Base-by-base conservation (phyloP, 2,329 filamentous ascomycete genomes). In the Pestalotiopsis sp. region DNA sequence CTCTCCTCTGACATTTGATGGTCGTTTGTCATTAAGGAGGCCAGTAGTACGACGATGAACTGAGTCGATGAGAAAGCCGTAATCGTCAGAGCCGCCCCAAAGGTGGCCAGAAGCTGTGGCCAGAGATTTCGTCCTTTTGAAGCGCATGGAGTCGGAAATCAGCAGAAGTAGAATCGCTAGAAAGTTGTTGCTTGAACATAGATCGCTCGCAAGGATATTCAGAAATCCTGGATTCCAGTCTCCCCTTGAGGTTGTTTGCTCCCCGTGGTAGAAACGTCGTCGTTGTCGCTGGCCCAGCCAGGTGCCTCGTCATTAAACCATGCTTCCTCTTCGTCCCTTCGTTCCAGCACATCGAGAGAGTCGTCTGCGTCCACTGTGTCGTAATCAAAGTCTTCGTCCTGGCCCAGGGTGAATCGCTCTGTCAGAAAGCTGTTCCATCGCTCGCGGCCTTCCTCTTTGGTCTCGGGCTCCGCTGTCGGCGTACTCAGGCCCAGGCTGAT, bases 271-370 rank as follows among this genome's bases (percentile, higher is more conserved):
- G 74, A 71, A 20, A 66, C 69, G 6, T 61, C 69, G 13, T 70
- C 72, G 52, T 78, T 79, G 2, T 83, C 85, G 52, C 83, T 82
- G 38, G 87, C 83, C 87, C 91, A 93, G 62, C 85, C 85, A 0
- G 92, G 91, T 73, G 93, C 91, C 82, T 97, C 92, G 5, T 90
- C 89, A 25, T 94, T 93, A 76, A 97, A 95, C 83, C 93, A 97
- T 23, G 85, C 86, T 49, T 97, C 93, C 78, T 95, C 86, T 14
- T 83, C 83, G 66, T 91, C 90, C n/a, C 84, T 81, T 71, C 82
- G 88, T 83, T 76, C 85, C 79, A 84, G 80, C 77, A 79, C 88
- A 77, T 97, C 93, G 68, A 90, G 91, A 23, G 90, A 90, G 38
- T 94, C 90, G 75, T 92, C 90, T 45, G 83, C 82, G 76, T 97